Evolutionary conservation across 768 basidiomycete species (phyloP).

Genomic region (Termitomyces sp.): DNA sequence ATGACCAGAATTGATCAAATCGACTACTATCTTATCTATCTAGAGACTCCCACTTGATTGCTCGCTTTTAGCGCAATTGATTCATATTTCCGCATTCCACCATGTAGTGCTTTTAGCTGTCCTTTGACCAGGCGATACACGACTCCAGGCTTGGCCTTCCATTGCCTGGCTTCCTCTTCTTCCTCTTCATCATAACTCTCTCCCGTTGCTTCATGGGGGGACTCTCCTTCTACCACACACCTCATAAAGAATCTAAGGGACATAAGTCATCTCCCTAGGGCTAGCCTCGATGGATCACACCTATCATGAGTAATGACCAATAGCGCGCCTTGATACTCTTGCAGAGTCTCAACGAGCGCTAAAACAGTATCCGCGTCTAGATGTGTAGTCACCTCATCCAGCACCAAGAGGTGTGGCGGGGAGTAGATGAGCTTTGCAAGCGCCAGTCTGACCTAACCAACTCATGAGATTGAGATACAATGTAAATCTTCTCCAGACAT

Average conservation of each 20-base stretch:
- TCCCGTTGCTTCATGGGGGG: slow-evolving; percentile 11
- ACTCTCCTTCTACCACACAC: slow-evolving; percentile 23
- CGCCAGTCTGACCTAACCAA: slow-evolving; percentile 48
- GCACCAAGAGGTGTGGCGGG: slow-evolving; percentile 47
- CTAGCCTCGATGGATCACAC: neutral
- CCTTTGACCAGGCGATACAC: slow-evolving; percentile 20
- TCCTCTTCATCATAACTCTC: slow-evolving; percentile 14
- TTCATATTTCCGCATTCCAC: slow-evolving; percentile 21
- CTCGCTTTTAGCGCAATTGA: slow-evolving; percentile 17
- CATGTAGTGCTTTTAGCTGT: slow-evolving; percentile 17
- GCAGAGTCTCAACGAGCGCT: slow-evolving; percentile 48
- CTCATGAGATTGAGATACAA: neutral
- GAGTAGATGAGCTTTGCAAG: slow-evolving; percentile 50
- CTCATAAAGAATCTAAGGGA: slow-evolving; percentile 21
- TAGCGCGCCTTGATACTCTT: slow-evolving; percentile 47
- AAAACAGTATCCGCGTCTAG: slow-evolving; percentile 57
- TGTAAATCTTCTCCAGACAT: neutral
- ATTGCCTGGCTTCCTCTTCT: slow-evolving; percentile 11
- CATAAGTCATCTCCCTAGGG: neutral
- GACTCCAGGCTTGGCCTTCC: slow-evolving; percentile 18
- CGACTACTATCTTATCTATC: slow-evolving; percentile 12
- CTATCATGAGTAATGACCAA: slow-evolving; percentile 63
- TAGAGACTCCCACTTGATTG: slow-evolving; percentile 6
- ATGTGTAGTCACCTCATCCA: slow-evolving; percentile 69
- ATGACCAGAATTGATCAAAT: slow-evolving; percentile 1